Conservation (phyloP, 495 filamentous ascomycete species). For the Daldinia vernicosa region DNA sequence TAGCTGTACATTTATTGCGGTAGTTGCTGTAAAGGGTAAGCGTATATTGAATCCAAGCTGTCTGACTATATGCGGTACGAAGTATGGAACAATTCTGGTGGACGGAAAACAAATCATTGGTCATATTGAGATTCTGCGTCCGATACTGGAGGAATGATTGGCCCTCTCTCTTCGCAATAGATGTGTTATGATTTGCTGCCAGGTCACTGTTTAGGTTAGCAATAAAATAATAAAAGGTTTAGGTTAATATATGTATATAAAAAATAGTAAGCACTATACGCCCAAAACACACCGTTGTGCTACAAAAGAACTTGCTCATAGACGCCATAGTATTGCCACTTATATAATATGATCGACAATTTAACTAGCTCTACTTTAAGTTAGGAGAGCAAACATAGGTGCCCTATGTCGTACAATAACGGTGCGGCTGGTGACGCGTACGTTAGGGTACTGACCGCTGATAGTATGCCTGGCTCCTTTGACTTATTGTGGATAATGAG, state of each 20-base stretch:
- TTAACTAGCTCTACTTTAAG: constrained; percentile 1
- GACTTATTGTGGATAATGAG: not conserved
- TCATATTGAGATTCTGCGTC: constrained; percentile 37
- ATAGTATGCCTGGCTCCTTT: not conserved
- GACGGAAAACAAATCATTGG: constrained; percentile 8
- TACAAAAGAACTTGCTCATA: constrained; percentile 9
- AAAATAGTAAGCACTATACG: not conserved
- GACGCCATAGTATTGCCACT: constrained; percentile 6
- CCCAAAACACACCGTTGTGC: not conserved
- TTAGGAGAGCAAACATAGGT: constrained; percentile 10
- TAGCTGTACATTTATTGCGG: constrained; percentile 9
- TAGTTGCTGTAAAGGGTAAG: constrained; percentile 7
- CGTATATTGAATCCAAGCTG: constrained; percentile 7
- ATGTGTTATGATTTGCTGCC: not conserved
- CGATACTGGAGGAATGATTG: not conserved
- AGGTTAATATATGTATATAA: not conserved
- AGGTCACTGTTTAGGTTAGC: constrained; percentile 4
- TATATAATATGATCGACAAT: constrained; percentile 14
- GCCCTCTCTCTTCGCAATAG: not conserved
- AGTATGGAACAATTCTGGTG: constrained; percentile 14
- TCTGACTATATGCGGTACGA: constrained; percentile 15
- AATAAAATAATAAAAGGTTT: not conserved
- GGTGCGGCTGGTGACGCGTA: constrained; percentile 21
- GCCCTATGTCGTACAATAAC: constrained; percentile 28
- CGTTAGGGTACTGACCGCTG: constrained; percentile 4